Base-by-base conservation (phyloP, 108 stramenopile species). In the Aureococcus anophagefferens region DNA sequence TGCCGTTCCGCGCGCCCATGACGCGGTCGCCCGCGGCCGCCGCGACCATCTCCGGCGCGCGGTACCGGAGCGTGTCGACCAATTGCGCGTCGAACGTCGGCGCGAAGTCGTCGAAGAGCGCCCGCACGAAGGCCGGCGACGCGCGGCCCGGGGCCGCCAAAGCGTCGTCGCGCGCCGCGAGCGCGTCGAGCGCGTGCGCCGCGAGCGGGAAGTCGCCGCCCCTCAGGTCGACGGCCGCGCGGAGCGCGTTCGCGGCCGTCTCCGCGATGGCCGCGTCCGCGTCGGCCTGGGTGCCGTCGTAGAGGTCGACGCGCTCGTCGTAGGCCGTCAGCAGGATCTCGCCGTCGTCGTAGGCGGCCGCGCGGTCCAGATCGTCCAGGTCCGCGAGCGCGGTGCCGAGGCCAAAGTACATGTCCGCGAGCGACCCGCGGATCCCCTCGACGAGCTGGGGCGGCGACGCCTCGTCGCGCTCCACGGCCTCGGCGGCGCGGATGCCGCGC, bases 21-120 rank as follows among this genome's bases (percentile, higher is more conserved):
- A n/a, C n/a, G 13, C 40, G 40, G 21, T 25, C 21, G 21, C 21
- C 51, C 7, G 3, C 1, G 17, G 1, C 3, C 0, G 85, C 74
- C 32, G 87, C 89, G 17, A 89, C 75, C 28, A 89, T 62, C n/a
- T 67, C 63, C 4, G 89, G 89, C 0, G 87, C 89, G 35, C 75
- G 45, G 66, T 89, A 89, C 18, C 72, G 72, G 36, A 89, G 69
- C n/a, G 73, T 76, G 17, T 77, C 71, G 5, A 72, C 21, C 45
- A 89, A 69, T 63, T 89, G 88, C 35, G 85, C 83, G 70, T 89
- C 89, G 77, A 89, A 89, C 17, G 86, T 83, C 46, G 85, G 81
- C 0, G 89, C 89, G 80, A 89, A 89, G 72, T 83, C 81, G 77
- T 89, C 89, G 77, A 89, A 89, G 18, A 89, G 68, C 33, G 86